Evolutionary conservation across 2,329 filamentous ascomycete genomes (phyloP).

Genomic region (Lecanicillium sp.): DNA sequence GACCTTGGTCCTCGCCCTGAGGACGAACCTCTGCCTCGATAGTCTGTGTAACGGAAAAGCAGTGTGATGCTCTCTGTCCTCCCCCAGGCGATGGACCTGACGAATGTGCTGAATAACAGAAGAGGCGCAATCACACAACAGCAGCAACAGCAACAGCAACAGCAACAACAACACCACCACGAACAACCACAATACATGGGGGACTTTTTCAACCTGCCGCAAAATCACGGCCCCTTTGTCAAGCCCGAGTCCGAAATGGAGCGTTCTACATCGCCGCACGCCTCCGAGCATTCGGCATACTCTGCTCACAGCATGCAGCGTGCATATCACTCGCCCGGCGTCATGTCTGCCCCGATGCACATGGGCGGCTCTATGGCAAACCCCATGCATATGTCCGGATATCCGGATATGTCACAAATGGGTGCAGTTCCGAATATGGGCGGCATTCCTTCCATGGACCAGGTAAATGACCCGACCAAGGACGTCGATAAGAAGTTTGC

Average conservation of each 20-base stretch:
- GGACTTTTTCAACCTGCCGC: conserved; percentile 22
- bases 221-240: conserved; percentile 22
- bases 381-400: conserved; percentile 34
- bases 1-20: too few relatives aligned
- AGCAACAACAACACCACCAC: conserved; percentile 6
- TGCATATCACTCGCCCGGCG: conserved; percentile 44
- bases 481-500: conserved; percentile 63
- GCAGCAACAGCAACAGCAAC: conserved; percentile 1
- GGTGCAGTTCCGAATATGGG: conserved; percentile 26
- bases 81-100: conserved; percentile 44
- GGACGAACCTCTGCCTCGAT: too few relatives aligned
- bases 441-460: conserved; percentile 21
- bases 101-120: conserved; percentile 44
- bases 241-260: conserved; percentile 36
- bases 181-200: conserved; percentile 23
- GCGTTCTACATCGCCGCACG: conserved; percentile 49
- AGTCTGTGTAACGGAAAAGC: conserved; percentile 6
- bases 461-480: conserved; percentile 22
- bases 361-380: conserved; percentile 34
- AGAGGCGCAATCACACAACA: conserved; percentile 22
- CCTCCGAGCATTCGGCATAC: conserved; percentile 51
- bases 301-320: conserved; percentile 39
- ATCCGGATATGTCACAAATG: conserved; percentile 29
- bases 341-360: conserved; percentile 42
- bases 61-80: conserved; percentile 31